These are phyloP conservation scores for Solanum chaucha DNA, from an alignment of 257 asterid genomes.

Conservation along the genomic window DNA sequence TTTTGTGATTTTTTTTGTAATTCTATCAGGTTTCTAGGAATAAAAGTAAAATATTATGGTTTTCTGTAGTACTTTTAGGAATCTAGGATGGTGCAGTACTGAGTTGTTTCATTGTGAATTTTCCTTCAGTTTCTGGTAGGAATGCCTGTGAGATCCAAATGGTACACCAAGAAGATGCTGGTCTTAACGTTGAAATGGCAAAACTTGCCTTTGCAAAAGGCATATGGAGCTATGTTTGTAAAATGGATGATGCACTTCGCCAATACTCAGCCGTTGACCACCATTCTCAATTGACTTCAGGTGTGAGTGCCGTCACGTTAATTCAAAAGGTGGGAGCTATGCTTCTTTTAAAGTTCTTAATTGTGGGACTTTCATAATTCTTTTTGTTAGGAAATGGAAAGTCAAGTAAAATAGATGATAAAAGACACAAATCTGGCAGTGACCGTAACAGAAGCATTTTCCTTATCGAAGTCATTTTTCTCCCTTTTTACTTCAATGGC, in stretches of 20 bases:
- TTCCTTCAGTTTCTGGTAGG: constrained; percentile 60
- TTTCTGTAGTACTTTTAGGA: background rate
- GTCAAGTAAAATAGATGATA: background rate
- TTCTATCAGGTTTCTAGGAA: background rate
- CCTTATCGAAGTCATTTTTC: background rate
- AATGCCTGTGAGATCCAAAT: constrained; percentile 86
- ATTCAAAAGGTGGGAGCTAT: constrained; percentile 48
- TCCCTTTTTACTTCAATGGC: background rate
- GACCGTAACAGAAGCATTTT: background rate
- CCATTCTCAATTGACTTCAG: constrained; percentile 18
- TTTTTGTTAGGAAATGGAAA: background rate
- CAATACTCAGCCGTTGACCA: constrained; percentile 32
- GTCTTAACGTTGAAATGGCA: constrained; percentile 74
- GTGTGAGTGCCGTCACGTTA: constrained; percentile 15
- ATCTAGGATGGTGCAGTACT: background rate
- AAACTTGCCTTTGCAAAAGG: constrained; percentile 78
- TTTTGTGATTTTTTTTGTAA: background rate
- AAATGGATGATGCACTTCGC: constrained; percentile 74
- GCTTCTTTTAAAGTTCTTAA: background rate
- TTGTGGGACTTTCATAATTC: background rate
- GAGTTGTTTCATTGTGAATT: background rate
- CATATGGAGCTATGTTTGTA: constrained; percentile 81
- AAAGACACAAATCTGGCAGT: background rate
- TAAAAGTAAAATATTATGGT: background rate
- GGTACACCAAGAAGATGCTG: constrained; percentile 97